phyloP scores from a whole-genome alignment of 345 rosid species.

The Sonneratia caseolaris region DNA sequence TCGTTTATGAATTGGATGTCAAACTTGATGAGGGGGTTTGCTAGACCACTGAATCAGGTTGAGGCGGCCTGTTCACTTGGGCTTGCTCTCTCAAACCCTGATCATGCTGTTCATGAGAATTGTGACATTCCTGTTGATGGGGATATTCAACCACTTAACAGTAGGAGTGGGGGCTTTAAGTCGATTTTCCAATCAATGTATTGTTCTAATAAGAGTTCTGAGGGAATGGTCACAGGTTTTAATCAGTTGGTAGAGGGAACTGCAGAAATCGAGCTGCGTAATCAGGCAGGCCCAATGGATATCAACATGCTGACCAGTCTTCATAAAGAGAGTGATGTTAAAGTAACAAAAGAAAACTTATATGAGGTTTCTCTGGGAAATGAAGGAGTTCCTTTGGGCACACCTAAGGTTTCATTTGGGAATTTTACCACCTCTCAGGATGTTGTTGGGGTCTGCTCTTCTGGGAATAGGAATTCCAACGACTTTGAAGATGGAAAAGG shows the following conservation, averaged over 20 bases:
- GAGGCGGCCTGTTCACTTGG: conserved; percentile 22
- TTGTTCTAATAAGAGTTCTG: conserved; percentile 32
- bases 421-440: conserved; percentile 19
- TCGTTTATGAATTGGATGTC: conserved; percentile 91
- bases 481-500: conserved; percentile 16
- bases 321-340: conserved; percentile 22
- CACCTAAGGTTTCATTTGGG: conserved; percentile 20
- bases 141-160: conserved; percentile 14
- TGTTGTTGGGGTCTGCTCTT: conserved; percentile 17
- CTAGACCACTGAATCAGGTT: conserved; percentile 31
- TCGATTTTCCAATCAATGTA: conserved; percentile 71
- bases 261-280: conserved; percentile 21
- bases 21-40: conserved; percentile 63
- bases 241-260: conserved; percentile 16
- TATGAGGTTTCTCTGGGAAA: conserved; percentile 24
- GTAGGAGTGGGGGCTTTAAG: conserved; percentile 51
- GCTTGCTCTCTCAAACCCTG: conserved; percentile 26
- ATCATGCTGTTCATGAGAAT: conserved; percentile 14
- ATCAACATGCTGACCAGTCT: conserved; percentile 32
- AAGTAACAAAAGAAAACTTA: conserved; percentile 11
- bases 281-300: conserved; percentile 21
- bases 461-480: conserved; percentile 21
- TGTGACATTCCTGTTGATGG: conserved; percentile 13
- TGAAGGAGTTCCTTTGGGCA: conserved; percentile 19
- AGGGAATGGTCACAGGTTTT: conserved; percentile 14